Evolutionary conservation across 2,329 filamentous ascomycete genomes (phyloP).

Genomic region (Fusarium napiforme): DNA sequence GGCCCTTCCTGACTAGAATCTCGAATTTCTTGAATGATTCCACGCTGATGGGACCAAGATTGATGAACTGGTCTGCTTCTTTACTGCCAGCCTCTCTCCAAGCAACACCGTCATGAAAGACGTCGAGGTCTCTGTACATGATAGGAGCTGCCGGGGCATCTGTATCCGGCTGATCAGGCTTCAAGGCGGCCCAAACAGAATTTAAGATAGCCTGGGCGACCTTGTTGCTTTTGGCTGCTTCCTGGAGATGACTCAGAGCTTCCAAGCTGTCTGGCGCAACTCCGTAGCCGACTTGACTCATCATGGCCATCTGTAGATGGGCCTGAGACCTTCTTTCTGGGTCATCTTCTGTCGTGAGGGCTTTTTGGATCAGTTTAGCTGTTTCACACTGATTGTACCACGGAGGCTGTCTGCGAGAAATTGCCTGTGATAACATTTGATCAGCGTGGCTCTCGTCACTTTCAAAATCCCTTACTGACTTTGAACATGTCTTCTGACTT

Average conservation of each 20-base stretch:
- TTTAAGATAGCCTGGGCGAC: neutral
- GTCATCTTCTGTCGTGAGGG: neutral
- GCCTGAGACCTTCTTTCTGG: neutral
- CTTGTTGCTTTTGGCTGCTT: neutral
- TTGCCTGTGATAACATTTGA: neutral
- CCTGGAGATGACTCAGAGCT: neutral
- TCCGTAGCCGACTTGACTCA: constrained; percentile 8
- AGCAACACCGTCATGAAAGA: neutral
- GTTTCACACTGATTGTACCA: constrained; percentile 6
- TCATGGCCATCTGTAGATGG: constrained; percentile 6
- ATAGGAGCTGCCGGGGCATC: neutral
- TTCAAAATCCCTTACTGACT: neutral
- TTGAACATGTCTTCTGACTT: constrained; percentile 13
- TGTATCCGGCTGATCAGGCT: neutral
- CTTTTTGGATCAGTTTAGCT: neutral
- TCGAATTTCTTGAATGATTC: neutral
- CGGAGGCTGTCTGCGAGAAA: neutral
- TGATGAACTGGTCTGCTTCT: neutral
- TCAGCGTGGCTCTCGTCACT: neutral
- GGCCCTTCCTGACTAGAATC: neutral
- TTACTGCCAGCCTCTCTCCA: neutral
- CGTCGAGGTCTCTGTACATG: neutral
- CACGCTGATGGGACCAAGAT: neutral
- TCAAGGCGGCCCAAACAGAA: neutral
- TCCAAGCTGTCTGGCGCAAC: neutral